Evolutionary conservation across 495 filamentous ascomycete genomes (phyloP).

Genomic region (Neurospora cerealis): DNA sequence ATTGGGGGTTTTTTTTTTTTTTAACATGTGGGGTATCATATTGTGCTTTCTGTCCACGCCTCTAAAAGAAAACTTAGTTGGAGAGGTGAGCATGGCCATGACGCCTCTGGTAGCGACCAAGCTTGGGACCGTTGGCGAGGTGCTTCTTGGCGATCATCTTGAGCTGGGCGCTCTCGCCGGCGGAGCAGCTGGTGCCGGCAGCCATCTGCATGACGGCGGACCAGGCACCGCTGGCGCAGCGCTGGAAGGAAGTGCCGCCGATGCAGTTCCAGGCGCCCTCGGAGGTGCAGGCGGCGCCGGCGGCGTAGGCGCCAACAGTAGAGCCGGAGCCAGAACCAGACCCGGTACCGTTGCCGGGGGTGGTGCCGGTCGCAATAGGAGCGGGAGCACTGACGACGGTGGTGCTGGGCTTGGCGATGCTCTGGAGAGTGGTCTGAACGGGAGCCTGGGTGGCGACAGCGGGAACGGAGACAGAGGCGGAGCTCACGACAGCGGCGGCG

Average conservation of each 20-base stretch:
- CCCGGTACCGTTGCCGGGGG: constrained; percentile 7
- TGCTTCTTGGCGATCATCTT: constrained; percentile 9
- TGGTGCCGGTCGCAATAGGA: constrained; percentile 5
- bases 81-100: background rate
- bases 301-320: constrained; percentile 19
- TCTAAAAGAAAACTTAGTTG: background rate
- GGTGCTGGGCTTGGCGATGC: constrained; percentile 10
- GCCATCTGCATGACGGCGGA: constrained; percentile 42
- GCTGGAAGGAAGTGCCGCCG: constrained; percentile 48
- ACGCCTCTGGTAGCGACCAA: background rate
- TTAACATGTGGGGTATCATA: background rate
- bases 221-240: constrained; percentile 57
- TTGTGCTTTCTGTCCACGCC: background rate
- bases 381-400: constrained; percentile 11
- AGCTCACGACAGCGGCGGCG: background rate
- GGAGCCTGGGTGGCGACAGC: background rate
- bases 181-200: constrained; percentile 47
- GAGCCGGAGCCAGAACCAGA: constrained; percentile 7
- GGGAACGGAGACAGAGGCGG: constrained; percentile 1
- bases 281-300: constrained; percentile 34
- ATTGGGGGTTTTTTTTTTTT: too few species aligned
- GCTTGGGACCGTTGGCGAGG: background rate
- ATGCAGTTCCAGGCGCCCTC: constrained; percentile 60
- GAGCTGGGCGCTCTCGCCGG: constrained; percentile 40
- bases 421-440: constrained; percentile 8